phyloP scores from a whole-genome alignment of 192 early-diverging fungal genomes.

The Gamsiella multidivaricata region DNA sequence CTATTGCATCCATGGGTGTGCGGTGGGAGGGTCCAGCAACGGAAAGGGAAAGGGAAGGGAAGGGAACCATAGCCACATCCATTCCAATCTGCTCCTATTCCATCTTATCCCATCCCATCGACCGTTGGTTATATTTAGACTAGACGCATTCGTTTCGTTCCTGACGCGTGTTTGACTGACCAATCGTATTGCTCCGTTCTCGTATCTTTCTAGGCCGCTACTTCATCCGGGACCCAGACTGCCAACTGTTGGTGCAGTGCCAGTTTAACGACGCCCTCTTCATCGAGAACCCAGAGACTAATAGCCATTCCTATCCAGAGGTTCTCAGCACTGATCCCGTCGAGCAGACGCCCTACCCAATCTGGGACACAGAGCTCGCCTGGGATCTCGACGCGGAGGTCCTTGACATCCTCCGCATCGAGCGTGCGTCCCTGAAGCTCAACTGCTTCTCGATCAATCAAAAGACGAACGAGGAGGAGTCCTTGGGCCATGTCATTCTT shows the following conservation, averaged over 20 bases:
- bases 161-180: not conserved
- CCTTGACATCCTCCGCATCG: slow-evolving; percentile 50
- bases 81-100: too few relatives aligned
- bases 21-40: too few relatives aligned
- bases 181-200: not conserved
- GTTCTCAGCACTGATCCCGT: slow-evolving; percentile 56
- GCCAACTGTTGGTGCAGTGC: slow-evolving; percentile 55
- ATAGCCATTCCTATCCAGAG: slow-evolving; percentile 53
- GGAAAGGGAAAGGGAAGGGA: too few relatives aligned
- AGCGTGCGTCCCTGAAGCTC: slow-evolving; percentile 57
- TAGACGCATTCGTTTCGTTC: not conserved
- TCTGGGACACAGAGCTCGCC: slow-evolving; percentile 61
- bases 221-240: slow-evolving; percentile 53
- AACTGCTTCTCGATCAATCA: slow-evolving; percentile 54
- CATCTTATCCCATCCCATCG: not conserved
- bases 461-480: slow-evolving; percentile 47
- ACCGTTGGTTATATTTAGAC: not conserved
- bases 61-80: too few relatives aligned
- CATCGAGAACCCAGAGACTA: slow-evolving; percentile 56
- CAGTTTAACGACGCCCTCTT: slow-evolving; percentile 58
- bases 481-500: slow-evolving; percentile 55
- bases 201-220: slow-evolving; percentile 43
- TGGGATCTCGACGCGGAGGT: slow-evolving; percentile 60
- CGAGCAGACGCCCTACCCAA: slow-evolving; percentile 55
- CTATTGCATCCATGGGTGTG: too few relatives aligned